Evolutionary conservation across 1,284 basidiomycete genomes (phyloP), one percentile per base, ranked within the genome.

Genomic region (Tilletia walkeri): DNA sequence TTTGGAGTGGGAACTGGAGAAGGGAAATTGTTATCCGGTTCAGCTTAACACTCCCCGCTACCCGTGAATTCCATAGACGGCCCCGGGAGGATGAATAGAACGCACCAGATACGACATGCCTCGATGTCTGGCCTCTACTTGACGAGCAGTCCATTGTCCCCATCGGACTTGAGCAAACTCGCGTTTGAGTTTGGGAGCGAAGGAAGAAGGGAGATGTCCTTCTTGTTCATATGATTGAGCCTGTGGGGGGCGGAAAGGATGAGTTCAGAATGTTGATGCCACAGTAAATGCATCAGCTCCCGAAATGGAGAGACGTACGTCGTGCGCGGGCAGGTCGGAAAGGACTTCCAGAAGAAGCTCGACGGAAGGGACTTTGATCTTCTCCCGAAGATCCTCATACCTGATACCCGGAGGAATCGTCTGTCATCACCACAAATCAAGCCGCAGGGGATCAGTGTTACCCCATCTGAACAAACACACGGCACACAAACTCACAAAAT

Each of bases 401-500:
- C 24, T 53, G 2, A 7, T 18, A 18, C 50, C 50, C 6, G n/a
- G 7, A n/a, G n/a, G 7, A 2, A 53, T 53, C 16, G n/a, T n/a
- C 50, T 53, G 50, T 18, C 50, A 53, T n/a, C 50, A 53, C n/a
- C n/a, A 2, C 16, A 53, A 18, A 53, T 12, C 3, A 53, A 1
- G 30, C 3, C n/a, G 18, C 18, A n/a, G n/a, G 50, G 50, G n/a
- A 53, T 18, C 50, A 14, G 16, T 10, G 2, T 12, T 24, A 7
- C 34, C 16, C 54, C 54, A 24, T 30, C 54, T 3, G 20, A 56
- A 34, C 16, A 24, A 53, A 53, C n/a, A 24, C 20, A 97, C n/a
- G n/a, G n/a, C 0, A 92, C 93, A n/a, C 85, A 81, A 0, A 81
- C 77, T 0, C 90, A 91, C 20, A 95, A 86, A 0, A 78, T 76